Evolutionary conservation across 2,329 filamentous ascomycete species (phyloP).

Genomic region (Sclerotinia borealis): DNA sequence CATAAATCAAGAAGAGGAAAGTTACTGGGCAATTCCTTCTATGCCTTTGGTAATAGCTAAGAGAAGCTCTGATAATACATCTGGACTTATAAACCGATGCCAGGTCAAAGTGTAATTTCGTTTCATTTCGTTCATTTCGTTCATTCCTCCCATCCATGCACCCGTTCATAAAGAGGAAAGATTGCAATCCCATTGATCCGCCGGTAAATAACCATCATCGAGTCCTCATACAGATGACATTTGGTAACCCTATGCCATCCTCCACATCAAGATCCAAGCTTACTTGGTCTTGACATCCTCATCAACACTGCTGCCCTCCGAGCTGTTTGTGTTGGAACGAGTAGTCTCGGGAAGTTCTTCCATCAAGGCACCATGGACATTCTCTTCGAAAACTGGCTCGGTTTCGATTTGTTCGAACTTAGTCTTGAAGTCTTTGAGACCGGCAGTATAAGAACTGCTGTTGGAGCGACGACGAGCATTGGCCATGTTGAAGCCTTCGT

Average conservation of each 20-base stretch:
- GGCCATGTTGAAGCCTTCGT: conserved; percentile 75
- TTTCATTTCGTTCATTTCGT: conserved; percentile 6
- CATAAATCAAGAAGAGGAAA: background rate
- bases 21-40: conserved; percentile 30
- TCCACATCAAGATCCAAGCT: conserved; percentile 15
- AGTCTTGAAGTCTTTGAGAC: conserved; percentile 78
- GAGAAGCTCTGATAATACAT: conserved; percentile 24
- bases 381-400: conserved; percentile 90
- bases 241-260: background rate
- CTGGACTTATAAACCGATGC: conserved; percentile 22
- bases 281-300: conserved; percentile 40
- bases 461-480: conserved; percentile 91
- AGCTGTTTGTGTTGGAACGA: conserved; percentile 31
- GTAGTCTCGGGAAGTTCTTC: conserved; percentile 24
- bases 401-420: conserved; percentile 90
- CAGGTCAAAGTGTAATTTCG: conserved; percentile 7
- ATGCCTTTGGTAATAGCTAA: conserved; percentile 30
- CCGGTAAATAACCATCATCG: conserved; percentile 23
- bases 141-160: conserved; percentile 24
- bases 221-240: background rate
- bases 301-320: conserved; percentile 30
- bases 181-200: conserved; percentile 24
- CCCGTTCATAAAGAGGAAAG: conserved; percentile 15
- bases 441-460: conserved; percentile 67
- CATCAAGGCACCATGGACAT: conserved; percentile 58